Evolutionary conservation across 352 stramenopile species (phyloP).

Genomic region (Globisporangium spiculum): DNA sequence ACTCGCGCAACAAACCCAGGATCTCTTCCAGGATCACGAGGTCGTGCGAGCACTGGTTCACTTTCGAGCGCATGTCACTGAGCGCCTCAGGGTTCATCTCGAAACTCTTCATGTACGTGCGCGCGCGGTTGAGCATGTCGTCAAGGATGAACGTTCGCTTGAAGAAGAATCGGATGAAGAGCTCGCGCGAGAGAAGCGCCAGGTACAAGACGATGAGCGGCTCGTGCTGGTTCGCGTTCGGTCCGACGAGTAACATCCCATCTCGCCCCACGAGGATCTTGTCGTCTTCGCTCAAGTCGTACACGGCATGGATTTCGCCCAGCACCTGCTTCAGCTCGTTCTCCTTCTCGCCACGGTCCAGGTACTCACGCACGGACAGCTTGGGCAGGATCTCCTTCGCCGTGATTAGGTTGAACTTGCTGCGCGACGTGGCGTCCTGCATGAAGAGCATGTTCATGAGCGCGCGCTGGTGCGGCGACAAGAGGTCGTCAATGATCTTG

Average conservation of each 20-base stretch:
- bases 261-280: slow-evolving; percentile 94
- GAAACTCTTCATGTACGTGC: slow-evolving; percentile 90
- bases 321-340: slow-evolving; percentile 97
- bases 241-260: slow-evolving; percentile 91
- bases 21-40: slow-evolving; percentile 96
- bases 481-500: slow-evolving; percentile 94
- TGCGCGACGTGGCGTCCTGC: slow-evolving; percentile 90
- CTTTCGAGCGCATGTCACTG: slow-evolving; percentile 82
- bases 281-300: slow-evolving; percentile 95
- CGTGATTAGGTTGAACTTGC: slow-evolving; percentile 97
- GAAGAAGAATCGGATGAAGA: slow-evolving; percentile 93
- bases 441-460: slow-evolving; percentile 96
- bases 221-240: slow-evolving; percentile 92
- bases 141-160: slow-evolving; percentile 96
- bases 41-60: slow-evolving; percentile 92
- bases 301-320: slow-evolving; percentile 93
- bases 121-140: slow-evolving; percentile 93
- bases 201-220: slow-evolving; percentile 93
- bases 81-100: slow-evolving; percentile 91
- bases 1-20: slow-evolving; percentile 93
- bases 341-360: slow-evolving; percentile 96
- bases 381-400: slow-evolving; percentile 96
- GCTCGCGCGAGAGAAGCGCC: slow-evolving; percentile 90
- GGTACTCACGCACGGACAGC: slow-evolving; percentile 93
- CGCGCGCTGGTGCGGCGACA: slow-evolving; percentile 93